These are phyloP conservation scores for Drechslerella dactyloides DNA, from an alignment of 2,329 filamentous ascomycete genomes.

Conservation along the genomic window DNA sequence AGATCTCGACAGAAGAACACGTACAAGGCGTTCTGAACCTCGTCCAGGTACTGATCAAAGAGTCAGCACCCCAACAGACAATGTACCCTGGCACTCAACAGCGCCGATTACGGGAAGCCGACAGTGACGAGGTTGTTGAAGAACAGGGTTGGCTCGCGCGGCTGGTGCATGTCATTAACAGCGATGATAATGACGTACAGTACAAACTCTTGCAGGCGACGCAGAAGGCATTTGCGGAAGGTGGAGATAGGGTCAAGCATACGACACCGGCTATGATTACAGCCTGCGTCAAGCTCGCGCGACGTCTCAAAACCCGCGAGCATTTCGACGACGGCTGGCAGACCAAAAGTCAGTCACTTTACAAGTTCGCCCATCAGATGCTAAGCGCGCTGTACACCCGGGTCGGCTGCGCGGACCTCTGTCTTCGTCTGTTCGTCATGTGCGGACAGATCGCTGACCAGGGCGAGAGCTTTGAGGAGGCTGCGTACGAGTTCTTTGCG, in stretches of 20 bases:
- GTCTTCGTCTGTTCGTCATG: constrained; percentile 85
- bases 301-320: constrained; percentile 86
- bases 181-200: constrained; percentile 87
- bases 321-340: constrained; percentile 77
- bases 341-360: constrained; percentile 77
- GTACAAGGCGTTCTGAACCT: constrained; percentile 88
- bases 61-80: constrained; percentile 77
- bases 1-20: constrained; percentile 77
- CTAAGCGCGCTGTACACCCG: constrained; percentile 86
- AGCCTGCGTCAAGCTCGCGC: constrained; percentile 84
- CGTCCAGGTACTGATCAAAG: constrained; percentile 88
- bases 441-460: constrained; percentile 93
- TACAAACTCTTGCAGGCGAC: constrained; percentile 90
- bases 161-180: constrained; percentile 84
- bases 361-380: constrained; percentile 92
- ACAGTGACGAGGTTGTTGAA: constrained; percentile 97
- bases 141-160: constrained; percentile 97
- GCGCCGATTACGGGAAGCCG: constrained; percentile 66
- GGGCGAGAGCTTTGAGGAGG: constrained; percentile 83
- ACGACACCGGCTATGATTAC: constrained; percentile 93
- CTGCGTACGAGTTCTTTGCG: constrained; percentile 96
- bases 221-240: constrained; percentile 84
- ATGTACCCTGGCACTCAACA: constrained; percentile 84
- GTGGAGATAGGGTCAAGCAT: constrained; percentile 93
- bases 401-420: constrained; percentile 85